A percentile compares a stretch with the other conserved stretches of the same genome.
phyloP scores from a whole-genome alignment of 2,329 filamentous ascomycete species.

The Hirsutella minnesotensis region DNA sequence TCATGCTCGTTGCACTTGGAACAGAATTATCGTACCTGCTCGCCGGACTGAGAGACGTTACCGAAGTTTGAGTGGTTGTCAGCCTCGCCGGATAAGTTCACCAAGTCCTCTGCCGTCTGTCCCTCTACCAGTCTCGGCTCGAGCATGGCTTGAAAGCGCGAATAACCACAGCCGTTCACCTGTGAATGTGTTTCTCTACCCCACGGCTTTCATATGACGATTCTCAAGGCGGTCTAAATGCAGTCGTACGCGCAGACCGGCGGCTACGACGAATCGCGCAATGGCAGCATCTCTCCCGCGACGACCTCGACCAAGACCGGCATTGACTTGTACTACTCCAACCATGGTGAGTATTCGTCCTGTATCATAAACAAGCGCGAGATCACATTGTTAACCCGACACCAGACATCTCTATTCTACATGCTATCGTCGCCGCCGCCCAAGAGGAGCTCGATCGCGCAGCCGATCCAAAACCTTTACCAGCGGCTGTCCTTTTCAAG shows the following conservation, averaged over 20 bases:
- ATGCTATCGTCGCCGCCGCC: constrained; percentile 63
- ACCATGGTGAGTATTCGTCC: constrained; percentile 52
- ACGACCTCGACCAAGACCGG: constrained; percentile 6
- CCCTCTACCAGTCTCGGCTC: background rate
- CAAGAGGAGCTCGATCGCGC: constrained; percentile 48
- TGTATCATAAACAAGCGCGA: no score
- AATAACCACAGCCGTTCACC: no score
- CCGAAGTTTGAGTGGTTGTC: no score
- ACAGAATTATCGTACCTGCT: no score
- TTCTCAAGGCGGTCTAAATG: constrained; percentile 18
- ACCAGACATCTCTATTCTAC: constrained; percentile 68
- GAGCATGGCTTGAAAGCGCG: background rate
- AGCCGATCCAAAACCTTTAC: constrained; percentile 49
- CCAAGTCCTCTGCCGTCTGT: no score
- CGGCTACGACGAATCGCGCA: background rate
- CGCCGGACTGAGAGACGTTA: no score
- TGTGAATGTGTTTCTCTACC: no score
- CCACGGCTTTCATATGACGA: no score
- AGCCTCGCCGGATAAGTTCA: no score
- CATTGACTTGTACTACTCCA: constrained; percentile 39
- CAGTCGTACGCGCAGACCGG: constrained; percentile 11
- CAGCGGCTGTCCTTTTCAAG: constrained; percentile 67
- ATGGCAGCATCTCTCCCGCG: constrained; percentile 3
- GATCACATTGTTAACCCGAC: no score
- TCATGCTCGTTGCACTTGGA: no score